These are phyloP conservation scores for Nemania bipapillata DNA, from an alignment of 2,329 filamentous ascomycete genomes.

Conservation along the genomic window DNA sequence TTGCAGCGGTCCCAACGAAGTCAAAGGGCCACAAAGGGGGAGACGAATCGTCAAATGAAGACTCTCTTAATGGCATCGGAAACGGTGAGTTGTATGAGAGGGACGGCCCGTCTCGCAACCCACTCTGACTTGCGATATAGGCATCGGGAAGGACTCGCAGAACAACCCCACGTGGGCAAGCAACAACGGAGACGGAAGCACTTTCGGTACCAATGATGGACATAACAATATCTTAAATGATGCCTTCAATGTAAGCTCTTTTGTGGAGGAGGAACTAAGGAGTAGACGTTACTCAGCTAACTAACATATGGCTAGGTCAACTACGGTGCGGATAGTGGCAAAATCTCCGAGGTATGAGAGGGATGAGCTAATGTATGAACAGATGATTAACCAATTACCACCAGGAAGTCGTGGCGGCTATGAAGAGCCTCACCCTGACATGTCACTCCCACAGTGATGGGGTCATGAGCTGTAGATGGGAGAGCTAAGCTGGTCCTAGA, in stretches of 20 bases:
- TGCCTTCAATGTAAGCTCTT: conserved; percentile 13
- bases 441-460: conserved; percentile 2
- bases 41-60: neutral
- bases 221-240: conserved; percentile 18
- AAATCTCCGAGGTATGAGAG: conserved; percentile 24
- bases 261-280: no score
- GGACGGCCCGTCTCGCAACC: no score
- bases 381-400: conserved; percentile 20
- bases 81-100: conserved; percentile 4
- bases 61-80: neutral
- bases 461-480: conserved; percentile 20
- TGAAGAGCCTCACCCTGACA: conserved; percentile 23
- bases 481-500: neutral
- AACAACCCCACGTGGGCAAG: conserved; percentile 7
- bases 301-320: conserved; percentile 11
- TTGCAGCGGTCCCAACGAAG: conserved; percentile 7
- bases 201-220: conserved; percentile 1
- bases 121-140: neutral
- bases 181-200: conserved; percentile 11
- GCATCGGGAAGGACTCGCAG: neutral
- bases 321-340: conserved; percentile 17
- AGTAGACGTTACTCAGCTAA: neutral
- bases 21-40: neutral
- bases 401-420: conserved; percentile 23
- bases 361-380: conserved; percentile 11